These are phyloP conservation scores for Blepharisma stoltei DNA, from an alignment of 73 alveolate species.

Conservation along the genomic window DNA sequence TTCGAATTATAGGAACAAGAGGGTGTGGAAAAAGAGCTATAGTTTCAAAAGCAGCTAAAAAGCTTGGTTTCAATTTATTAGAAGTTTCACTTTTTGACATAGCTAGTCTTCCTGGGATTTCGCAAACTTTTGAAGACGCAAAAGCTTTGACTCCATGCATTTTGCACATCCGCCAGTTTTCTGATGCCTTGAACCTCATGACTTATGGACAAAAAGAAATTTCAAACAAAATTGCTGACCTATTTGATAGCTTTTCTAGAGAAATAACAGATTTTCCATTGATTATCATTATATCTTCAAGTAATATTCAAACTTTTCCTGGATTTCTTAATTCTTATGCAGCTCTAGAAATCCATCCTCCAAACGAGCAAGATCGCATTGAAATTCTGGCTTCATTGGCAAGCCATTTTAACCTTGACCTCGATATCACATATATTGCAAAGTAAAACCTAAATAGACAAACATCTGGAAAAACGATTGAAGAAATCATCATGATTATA, in stretches of 20 bases:
- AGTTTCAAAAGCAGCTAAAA: neutral
- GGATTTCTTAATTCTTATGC: too few species aligned
- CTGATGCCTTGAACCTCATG: neutral
- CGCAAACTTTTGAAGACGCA: neutral
- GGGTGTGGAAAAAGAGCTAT: conserved; percentile 22
- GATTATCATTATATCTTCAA: too few species aligned
- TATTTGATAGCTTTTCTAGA: neutral
- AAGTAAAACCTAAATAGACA: neutral
- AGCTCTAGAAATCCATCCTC: too few species aligned
- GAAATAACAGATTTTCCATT: too few species aligned
- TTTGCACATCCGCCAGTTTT: conserved; percentile 1
- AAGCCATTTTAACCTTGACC: too few species aligned
- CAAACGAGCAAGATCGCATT: too few species aligned
- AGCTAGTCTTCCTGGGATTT: neutral
- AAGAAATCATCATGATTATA: conserved; percentile 15
- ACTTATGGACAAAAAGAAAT: conserved; percentile 15
- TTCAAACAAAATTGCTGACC: neutral
- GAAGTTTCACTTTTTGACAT: conserved; percentile 9
- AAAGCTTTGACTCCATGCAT: conserved; percentile 1
- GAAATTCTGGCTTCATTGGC: too few species aligned
- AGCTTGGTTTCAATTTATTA: neutral
- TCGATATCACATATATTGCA: too few species aligned
- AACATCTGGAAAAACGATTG: neutral
- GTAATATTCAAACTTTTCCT: too few species aligned
- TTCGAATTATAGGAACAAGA: neutral